These are phyloP conservation scores for Naegleria gruberi DNA, from an alignment of 208 protist genomes.

Conservation along the genomic window DNA sequence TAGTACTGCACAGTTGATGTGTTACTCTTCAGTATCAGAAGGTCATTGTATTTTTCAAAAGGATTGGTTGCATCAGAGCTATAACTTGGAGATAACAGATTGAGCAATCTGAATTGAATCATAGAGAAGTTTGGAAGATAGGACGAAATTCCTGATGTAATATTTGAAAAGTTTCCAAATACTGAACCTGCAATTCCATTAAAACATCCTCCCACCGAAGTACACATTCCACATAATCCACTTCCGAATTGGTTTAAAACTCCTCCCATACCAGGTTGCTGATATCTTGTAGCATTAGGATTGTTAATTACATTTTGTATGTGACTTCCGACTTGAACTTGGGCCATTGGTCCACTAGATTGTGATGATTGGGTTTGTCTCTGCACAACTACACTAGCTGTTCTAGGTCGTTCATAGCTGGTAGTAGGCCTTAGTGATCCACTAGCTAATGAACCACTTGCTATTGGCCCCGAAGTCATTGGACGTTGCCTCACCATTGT, in stretches of 20 bases:
- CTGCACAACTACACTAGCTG: too few species aligned
- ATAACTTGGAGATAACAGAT: neutral
- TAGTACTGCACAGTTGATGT: neutral
- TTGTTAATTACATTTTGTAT: too few species aligned
- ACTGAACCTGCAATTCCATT: neutral
- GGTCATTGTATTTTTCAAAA: constrained; percentile 4
- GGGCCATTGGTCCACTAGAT: too few species aligned
- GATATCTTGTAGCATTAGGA: too few species aligned
- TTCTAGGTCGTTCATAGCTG: too few species aligned
- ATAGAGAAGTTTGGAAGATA: neutral
- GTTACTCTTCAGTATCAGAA: neutral
- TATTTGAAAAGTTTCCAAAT: neutral
- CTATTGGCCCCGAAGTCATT: too few species aligned
- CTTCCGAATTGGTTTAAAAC: neutral
- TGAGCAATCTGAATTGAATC: neutral
- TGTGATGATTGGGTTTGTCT: too few species aligned
- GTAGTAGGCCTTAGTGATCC: too few species aligned
- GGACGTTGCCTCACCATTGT: too few species aligned
- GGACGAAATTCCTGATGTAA: too few species aligned
- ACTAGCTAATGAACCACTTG: too few species aligned
- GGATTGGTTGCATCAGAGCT: neutral
- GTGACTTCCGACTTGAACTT: too few species aligned
- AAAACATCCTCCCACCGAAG: neutral
- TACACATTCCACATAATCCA: neutral
- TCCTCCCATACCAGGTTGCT: neutral